Conservation (phyloP, 1,284 basidiomycete genomes). For the Rhodotorula sp. region DNA sequence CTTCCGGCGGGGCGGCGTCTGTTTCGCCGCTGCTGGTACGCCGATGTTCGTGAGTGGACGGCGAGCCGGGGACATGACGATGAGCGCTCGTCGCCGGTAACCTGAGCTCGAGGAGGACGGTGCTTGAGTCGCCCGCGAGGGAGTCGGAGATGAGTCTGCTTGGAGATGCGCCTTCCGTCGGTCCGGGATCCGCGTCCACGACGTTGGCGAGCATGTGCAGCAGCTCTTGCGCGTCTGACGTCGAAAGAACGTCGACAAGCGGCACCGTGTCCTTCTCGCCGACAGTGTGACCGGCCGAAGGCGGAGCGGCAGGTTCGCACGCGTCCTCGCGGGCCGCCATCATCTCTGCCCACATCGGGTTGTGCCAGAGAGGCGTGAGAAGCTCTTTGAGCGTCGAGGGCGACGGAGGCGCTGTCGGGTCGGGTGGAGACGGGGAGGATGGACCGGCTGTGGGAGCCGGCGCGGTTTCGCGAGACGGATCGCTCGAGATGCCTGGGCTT, state of each 20-base stretch:
- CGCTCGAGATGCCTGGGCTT: background rate
- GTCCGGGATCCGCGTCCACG: background rate
- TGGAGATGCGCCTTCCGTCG: background rate
- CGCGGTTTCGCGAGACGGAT: background rate
- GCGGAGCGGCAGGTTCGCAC: background rate
- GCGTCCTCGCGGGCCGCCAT: conserved; percentile 8
- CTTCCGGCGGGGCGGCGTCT: background rate
- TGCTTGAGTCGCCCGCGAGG: conserved; percentile 6
- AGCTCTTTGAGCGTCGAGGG: background rate
- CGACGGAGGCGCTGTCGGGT: background rate
- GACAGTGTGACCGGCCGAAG: background rate
- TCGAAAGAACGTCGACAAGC: conserved; percentile 7
- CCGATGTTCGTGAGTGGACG: no score
- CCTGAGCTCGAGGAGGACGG: conserved; percentile 12
- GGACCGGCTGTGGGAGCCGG: background rate
- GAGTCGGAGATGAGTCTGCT: no score
- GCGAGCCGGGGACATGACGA: background rate
- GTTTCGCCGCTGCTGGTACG: background rate
- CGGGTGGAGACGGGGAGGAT: background rate
- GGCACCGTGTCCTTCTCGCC: background rate
- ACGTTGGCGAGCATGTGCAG: conserved; percentile 11
- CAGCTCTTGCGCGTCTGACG: conserved; percentile 6
- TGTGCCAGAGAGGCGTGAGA: conserved; percentile 16
- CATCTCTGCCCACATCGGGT: conserved; percentile 11
- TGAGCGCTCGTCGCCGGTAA: conserved; percentile 1